A percentile compares a stretch with the other conserved stretches of the same genome.
Evolutionary conservation across 208 protist genomes (phyloP).

Genomic region (Crithidia bombi): DNA sequence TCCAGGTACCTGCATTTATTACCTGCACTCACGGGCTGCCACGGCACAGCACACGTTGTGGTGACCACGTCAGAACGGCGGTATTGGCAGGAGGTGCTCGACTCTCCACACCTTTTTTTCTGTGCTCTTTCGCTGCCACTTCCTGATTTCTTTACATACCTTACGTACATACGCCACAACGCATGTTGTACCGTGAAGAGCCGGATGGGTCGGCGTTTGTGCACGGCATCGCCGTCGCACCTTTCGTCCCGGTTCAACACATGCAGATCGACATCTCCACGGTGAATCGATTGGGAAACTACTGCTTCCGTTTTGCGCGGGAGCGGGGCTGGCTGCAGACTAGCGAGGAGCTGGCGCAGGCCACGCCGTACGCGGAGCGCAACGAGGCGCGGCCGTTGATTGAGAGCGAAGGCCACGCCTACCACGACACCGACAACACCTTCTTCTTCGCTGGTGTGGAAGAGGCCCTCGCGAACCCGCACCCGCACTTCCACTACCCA

Average conservation of each 20-base stretch:
- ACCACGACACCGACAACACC: conserved; percentile 34
- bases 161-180: no score
- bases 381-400: conserved; percentile 24
- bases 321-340: conserved; percentile 72
- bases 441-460: conserved; percentile 73
- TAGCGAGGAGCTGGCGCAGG: conserved; percentile 22
- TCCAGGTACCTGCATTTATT: no score
- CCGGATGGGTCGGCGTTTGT: conserved; percentile 61
- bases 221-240: conserved; percentile 47
- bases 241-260: conserved; percentile 72
- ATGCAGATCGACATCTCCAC: conserved; percentile 53
- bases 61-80: no score
- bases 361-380: conserved; percentile 16
- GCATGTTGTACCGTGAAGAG: conserved; percentile 44
- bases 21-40: no score
- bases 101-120: no score
- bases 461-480: conserved; percentile 33
- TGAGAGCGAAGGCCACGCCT: conserved; percentile 28
- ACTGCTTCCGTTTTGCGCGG: conserved; percentile 54
- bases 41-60: no score
- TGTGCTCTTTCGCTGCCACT: no score
- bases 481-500: conserved; percentile 32
- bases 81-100: no score
- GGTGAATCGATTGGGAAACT: conserved; percentile 59
- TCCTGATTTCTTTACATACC: background rate